Percentiles rank a stretch among this genome's conserved stretches.
Evolutionary conservation across 805 yeast species (phyloP).

Genomic region (Cyberlindnera subsufficiens): DNA sequence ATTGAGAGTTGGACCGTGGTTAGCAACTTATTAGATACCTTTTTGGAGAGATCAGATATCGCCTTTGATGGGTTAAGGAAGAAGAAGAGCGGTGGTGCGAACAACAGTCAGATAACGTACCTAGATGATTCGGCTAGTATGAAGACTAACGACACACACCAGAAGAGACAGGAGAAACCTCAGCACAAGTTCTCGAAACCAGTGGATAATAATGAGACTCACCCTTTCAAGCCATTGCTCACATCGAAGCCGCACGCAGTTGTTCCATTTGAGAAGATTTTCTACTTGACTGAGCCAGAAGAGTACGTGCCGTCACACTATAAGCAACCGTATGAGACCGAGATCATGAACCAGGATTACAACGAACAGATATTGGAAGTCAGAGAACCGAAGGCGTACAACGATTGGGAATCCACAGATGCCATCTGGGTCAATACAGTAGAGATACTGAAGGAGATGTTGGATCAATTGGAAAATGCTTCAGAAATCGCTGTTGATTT

Average conservation of each 20-base stretch:
- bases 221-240: constrained; percentile 76
- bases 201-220: constrained; percentile 61
- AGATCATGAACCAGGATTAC: constrained; percentile 65
- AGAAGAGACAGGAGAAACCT: constrained; percentile 51
- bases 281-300: constrained; percentile 30
- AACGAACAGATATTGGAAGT: constrained; percentile 49
- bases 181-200: constrained; percentile 52
- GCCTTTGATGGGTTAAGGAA: constrained; percentile 42
- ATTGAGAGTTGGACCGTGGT: constrained; percentile 57
- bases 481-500: constrained; percentile 85
- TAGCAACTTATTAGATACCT: constrained; percentile 55
- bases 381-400: constrained; percentile 41
- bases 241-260: constrained; percentile 67
- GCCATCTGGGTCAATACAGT: constrained; percentile 70
- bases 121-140: constrained; percentile 39
- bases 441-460: constrained; percentile 47
- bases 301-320: constrained; percentile 52
- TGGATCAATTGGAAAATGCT: constrained; percentile 42
- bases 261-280: constrained; percentile 47
- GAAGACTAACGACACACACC: constrained; percentile 10
- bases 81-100: constrained; percentile 11
- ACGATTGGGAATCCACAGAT: constrained; percentile 58
- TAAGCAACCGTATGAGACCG: constrained; percentile 75
- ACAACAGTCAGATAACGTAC: constrained; percentile 31
- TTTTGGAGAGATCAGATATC: constrained; percentile 74